Evolutionary conservation across 2,329 filamentous ascomycete genomes (phyloP).

Genomic region (Sclerotinia glacialis): DNA sequence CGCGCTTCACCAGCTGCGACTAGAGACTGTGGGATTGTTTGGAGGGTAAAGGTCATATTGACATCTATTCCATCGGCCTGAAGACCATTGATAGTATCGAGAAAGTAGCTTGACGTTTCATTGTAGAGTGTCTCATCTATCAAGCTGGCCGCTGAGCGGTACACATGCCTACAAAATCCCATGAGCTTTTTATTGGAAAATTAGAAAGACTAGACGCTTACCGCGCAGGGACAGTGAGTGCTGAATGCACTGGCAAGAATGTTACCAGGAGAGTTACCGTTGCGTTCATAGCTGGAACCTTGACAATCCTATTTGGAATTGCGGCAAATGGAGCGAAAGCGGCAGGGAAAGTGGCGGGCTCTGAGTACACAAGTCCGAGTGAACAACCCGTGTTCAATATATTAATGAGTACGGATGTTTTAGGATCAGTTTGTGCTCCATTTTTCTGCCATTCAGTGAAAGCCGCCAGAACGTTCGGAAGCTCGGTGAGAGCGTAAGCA

Average conservation of each 20-base stretch:
- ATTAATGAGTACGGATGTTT: too few species aligned
- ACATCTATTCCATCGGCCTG: background rate
- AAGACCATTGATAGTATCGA: slow-evolving; percentile 2
- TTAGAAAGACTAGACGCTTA: background rate
- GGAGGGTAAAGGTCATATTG: slow-evolving; percentile 1
- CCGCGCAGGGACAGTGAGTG: background rate
- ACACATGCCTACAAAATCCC: background rate
- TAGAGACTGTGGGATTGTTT: background rate
- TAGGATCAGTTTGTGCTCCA: too few species aligned
- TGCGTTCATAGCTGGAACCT: too few species aligned
- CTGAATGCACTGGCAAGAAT: background rate
- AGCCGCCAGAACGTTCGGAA: too few species aligned
- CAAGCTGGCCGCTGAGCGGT: background rate
- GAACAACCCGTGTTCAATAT: too few species aligned
- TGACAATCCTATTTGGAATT: too few species aligned
- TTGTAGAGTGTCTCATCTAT: background rate
- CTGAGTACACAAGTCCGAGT: too few species aligned
- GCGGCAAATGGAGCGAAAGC: too few species aligned
- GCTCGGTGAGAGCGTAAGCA: too few species aligned
- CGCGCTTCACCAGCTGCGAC: background rate
- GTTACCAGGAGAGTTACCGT: background rate
- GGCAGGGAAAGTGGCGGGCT: too few species aligned
- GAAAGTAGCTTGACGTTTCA: slow-evolving; percentile 7
- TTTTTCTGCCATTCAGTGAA: too few species aligned
- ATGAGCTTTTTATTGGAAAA: background rate